Evolutionary conservation across 768 basidiomycete species (phyloP), one percentile per base, ranked within the genome.

Genomic region (Tubosaeta sp.): DNA sequence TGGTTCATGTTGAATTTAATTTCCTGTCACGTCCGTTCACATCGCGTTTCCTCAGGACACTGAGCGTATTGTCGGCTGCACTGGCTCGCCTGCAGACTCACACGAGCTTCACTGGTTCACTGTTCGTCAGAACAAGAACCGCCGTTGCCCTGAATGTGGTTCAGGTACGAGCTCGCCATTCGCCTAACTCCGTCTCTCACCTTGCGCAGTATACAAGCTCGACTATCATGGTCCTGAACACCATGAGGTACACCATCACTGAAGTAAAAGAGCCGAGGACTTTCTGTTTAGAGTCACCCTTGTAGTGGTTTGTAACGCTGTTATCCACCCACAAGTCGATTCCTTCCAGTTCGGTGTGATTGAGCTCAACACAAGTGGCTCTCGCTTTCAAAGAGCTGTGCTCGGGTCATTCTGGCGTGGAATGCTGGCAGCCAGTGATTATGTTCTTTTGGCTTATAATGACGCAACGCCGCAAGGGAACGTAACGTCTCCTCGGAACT

Each of bases 71-170:
- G 76, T 98, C 66, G 95, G 95, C 43, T 98, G 95, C 79, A 94
- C 95, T 38, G 95, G 95, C 48, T 84, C 80, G 64, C 95, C 95
- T 10, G 91, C 88, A 42, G 95, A 98, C 72, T 95, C 93, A 32
- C 95, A 97, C 73, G 92, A 97, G 62, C 78, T 94, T 49, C 76
- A 84, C 62, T 97, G 95, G 95, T 83, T 93, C 69, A 79, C 66
- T 55, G 58, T 89, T 61, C 77, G 71, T 54, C 78, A 82, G 61
- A 77, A 86, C 63, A 83, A 85, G 70, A 76, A 79, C 59, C 75
- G 77, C 57, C 88, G 95, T 67, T 97, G 95, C 83, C 76, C 82
- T 12, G 95, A 97, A 73, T 97, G 95, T 60, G 95, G 95, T 61
- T 93, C 87, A 51, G 91, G 93, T 95, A 64, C 46, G 85, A 73